These are phyloP conservation scores for Erythrophleum fordii DNA, from an alignment of 306 rosid species.

Conservation along the genomic window DNA sequence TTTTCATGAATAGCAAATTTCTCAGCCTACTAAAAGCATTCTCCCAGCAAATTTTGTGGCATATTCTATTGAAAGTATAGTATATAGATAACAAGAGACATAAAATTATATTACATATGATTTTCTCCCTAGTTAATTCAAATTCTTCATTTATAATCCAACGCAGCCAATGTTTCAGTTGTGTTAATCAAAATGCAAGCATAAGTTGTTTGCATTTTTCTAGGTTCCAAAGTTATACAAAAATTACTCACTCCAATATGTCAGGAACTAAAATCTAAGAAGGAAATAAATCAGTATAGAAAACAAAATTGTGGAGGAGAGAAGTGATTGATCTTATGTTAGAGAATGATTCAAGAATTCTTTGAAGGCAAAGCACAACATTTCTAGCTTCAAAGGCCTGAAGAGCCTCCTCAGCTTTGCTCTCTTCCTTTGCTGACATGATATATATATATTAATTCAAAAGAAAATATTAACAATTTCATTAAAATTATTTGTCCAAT, in stretches of 20 bases:
- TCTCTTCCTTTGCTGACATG: slow-evolving; percentile 41
- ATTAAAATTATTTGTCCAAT: too few relatives aligned
- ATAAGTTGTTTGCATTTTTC: neutral
- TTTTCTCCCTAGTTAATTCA: neutral
- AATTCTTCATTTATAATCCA: slow-evolving; percentile 4
- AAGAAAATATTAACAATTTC: too few relatives aligned
- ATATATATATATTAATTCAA: too few relatives aligned
- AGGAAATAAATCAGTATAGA: neutral
- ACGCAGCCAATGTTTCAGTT: neutral
- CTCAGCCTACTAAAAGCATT: neutral
- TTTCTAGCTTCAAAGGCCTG: slow-evolving; percentile 47
- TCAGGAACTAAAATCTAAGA: slow-evolving; percentile 18
- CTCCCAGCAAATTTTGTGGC: neutral
- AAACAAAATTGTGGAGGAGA: neutral
- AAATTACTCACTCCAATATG: neutral
- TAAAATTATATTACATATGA: neutral
- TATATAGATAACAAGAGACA: neutral
- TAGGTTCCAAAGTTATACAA: neutral
- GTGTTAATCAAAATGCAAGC: slow-evolving; percentile 2
- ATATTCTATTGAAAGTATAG: neutral
- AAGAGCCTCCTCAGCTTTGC: slow-evolving; percentile 33
- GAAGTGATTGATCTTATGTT: slow-evolving; percentile 45
- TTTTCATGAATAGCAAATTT: neutral
- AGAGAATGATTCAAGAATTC: slow-evolving; percentile 61
- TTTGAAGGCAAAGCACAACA: slow-evolving; percentile 48